phyloP scores from a whole-genome alignment of 202 grass and related monocot species.

The Elaeis oleifera region DNA sequence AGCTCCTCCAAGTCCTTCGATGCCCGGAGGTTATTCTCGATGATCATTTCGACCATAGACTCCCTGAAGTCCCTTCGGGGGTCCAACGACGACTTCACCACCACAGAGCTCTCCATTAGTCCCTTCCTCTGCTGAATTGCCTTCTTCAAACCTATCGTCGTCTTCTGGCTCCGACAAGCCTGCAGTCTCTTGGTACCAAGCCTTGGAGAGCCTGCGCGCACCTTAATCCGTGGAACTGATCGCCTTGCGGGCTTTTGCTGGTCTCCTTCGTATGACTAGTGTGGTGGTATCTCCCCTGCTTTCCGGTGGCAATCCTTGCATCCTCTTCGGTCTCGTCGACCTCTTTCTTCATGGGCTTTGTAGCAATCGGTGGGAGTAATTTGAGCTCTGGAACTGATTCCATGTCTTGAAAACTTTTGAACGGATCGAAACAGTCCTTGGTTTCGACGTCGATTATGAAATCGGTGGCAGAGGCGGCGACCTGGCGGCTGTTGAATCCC shows the following conservation, averaged over 20 bases:
- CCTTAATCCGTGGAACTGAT: not conserved
- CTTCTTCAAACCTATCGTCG: not conserved
- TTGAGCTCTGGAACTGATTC: not conserved
- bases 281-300: no score
- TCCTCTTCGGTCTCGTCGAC: not conserved
- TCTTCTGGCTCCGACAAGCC: not conserved
- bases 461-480: not conserved
- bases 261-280: not conserved
- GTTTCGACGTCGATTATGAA: no score
- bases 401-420: not conserved
- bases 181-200: not conserved
- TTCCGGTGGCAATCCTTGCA: not conserved
- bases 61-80: slow-evolving; percentile 16
- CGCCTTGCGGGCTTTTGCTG: not conserved
- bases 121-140: not conserved
- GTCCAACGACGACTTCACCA: slow-evolving; percentile 16
- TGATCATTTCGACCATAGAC: slow-evolving; percentile 19
- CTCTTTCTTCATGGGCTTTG: not conserved
- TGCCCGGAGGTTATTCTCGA: not conserved
- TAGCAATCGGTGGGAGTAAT: not conserved
- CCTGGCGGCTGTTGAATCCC: slow-evolving; percentile 14
- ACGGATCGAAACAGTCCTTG: no score
- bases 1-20: slow-evolving; percentile 19
- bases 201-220: not conserved
- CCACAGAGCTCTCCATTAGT: not conserved